Evolutionary conservation across 345 rosid species (phyloP).

Genomic region (Fremontodendron californicum): DNA sequence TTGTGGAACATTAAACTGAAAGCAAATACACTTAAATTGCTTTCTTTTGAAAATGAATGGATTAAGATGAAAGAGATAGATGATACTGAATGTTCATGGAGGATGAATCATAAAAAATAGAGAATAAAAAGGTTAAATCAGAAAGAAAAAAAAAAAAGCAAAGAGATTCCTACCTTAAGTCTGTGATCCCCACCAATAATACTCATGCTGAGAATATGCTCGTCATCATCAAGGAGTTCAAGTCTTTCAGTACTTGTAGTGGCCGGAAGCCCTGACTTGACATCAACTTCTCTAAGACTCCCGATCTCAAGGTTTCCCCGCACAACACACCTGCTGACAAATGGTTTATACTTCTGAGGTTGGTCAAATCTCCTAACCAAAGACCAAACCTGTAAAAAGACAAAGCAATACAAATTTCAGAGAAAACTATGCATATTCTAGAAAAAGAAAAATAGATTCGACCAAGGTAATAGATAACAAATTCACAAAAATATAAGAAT

Average conservation of each 20-base stretch:
- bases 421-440: background rate
- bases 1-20: background rate
- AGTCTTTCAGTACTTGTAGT: slow-evolving; percentile 77
- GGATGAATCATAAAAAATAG: background rate
- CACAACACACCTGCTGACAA: slow-evolving; percentile 61
- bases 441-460: background rate
- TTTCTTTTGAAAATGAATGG: background rate
- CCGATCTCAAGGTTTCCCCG: slow-evolving; percentile 74
- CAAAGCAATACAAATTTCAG: background rate
- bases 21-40: background rate
- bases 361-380: slow-evolving; percentile 76
- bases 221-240: slow-evolving; percentile 72
- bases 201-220: slow-evolving; percentile 65
- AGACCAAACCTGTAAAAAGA: slow-evolving; percentile 62
- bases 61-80: background rate
- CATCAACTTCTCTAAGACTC: slow-evolving; percentile 78
- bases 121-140: background rate
- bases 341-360: slow-evolving; percentile 82
- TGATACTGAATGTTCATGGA: background rate
- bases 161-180: slow-evolving; percentile 43
- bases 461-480: background rate
- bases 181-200: slow-evolving; percentile 86
- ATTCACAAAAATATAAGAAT: slow-evolving; percentile 6
- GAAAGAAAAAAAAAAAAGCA: background rate
- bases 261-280: slow-evolving; percentile 78